Conservation (phyloP, 2,329 filamentous ascomycete species). For the Cladosporium cucumerinum region DNA sequence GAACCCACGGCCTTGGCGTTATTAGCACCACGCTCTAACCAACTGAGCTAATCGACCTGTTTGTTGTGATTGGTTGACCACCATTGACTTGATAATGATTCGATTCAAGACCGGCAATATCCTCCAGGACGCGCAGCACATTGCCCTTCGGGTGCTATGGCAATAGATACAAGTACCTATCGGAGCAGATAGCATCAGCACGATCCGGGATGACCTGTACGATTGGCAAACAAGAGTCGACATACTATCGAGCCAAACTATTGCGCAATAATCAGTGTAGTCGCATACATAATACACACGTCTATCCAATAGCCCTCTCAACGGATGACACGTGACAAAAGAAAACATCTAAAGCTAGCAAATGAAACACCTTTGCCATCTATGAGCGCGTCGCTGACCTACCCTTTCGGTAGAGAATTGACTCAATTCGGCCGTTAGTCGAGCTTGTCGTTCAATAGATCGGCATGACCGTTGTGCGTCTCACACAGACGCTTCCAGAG, state of each 20-base stretch:
- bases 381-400: background rate
- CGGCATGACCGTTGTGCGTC: slow-evolving; percentile 1
- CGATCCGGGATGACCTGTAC: background rate
- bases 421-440: background rate
- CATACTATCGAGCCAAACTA: background rate
- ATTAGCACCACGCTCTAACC: slow-evolving; percentile 17
- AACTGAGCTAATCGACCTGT: slow-evolving; percentile 9
- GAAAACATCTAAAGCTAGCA: background rate
- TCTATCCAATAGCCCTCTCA: background rate
- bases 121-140: background rate
- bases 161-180: background rate
- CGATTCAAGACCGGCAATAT: no score
- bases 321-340: background rate
- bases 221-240: no score
- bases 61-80: background rate
- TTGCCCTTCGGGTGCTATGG: background rate
- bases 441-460: background rate
- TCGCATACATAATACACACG: background rate
- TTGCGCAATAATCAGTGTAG: background rate
- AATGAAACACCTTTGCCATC: background rate
- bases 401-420: background rate
- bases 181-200: background rate
- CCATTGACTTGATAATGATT: no score
- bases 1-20: slow-evolving; percentile 15
- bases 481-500: background rate